These are phyloP conservation scores for Aspergillus sergii DNA, from an alignment of 2,329 filamentous ascomycete species.

Conservation along the genomic window DNA sequence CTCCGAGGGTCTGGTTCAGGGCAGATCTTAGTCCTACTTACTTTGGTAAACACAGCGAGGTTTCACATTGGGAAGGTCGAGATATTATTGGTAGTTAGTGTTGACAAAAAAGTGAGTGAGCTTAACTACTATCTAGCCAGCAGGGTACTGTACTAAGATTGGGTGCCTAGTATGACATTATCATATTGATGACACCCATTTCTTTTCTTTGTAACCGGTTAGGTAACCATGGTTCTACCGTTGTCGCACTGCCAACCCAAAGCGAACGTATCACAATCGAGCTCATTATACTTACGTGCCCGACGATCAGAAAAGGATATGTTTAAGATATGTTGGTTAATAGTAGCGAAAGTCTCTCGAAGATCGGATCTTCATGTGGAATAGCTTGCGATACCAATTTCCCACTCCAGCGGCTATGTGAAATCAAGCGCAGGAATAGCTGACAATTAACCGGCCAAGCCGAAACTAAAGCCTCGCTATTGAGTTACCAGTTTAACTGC, in stretches of 20 bases:
- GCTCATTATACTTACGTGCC: not conserved
- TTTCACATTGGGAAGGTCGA: too few relatives aligned
- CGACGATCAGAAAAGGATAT: not conserved
- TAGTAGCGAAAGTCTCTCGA: not conserved
- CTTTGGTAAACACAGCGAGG: conserved; percentile 8
- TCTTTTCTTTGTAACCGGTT: not conserved
- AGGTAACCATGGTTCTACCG: not conserved
- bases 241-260: not conserved
- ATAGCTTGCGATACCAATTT: not conserved
- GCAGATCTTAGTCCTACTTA: conserved; percentile 16
- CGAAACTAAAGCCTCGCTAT: not conserved
- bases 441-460: not conserved
- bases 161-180: not conserved
- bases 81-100: not conserved
- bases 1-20: conserved; percentile 14
- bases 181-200: not conserved
- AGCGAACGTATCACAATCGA: not conserved
- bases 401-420: not conserved
- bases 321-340: not conserved
- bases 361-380: not conserved
- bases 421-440: not conserved
- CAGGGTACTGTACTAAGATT: not conserved
- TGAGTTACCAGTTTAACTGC: not conserved
- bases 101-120: not conserved
- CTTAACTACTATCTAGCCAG: not conserved